phyloP scores from a whole-genome alignment of 257 asterid species.

The Gentiana dahurica region DNA sequence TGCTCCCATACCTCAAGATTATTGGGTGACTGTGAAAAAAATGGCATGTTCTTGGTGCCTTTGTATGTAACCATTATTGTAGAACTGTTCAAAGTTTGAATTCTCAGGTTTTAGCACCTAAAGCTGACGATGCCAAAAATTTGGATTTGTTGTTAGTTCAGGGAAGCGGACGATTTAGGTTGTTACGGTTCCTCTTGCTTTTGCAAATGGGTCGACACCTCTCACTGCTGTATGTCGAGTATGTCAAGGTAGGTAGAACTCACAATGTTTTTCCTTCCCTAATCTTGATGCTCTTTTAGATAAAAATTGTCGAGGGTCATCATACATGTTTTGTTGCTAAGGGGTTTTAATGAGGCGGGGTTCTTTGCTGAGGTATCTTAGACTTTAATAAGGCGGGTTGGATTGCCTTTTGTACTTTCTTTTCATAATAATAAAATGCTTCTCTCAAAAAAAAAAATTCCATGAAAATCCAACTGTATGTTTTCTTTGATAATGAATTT shows the following conservation, averaged over 20 bases:
- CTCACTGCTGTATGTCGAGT: conserved; percentile 81
- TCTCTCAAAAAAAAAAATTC: too few relatives aligned
- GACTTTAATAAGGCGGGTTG: too few relatives aligned
- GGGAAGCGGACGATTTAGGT: conserved; percentile 79
- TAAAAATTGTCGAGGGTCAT: too few relatives aligned
- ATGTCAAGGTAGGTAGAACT: conserved; percentile 57
- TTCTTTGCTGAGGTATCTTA: too few relatives aligned
- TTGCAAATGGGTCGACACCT: conserved; percentile 84
- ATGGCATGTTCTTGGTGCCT: conserved; percentile 70
- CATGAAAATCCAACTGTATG: too few relatives aligned
- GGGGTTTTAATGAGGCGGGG: too few relatives aligned
- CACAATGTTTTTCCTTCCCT: not conserved
- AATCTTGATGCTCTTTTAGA: too few relatives aligned
- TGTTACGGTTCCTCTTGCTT: conserved; percentile 69
- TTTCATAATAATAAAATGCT: too few relatives aligned
- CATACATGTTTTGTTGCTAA: too few relatives aligned
- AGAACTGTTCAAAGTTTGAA: conserved; percentile 93
- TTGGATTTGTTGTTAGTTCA: conserved; percentile 84
- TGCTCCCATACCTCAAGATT: conserved; percentile 40
- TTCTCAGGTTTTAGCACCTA: conserved; percentile 93
- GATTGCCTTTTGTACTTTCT: too few relatives aligned
- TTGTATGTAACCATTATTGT: conserved; percentile 92
- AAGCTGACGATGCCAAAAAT: conserved; percentile 81
- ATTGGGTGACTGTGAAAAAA: conserved; percentile 72
- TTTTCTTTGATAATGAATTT: too few relatives aligned